Evolutionary conservation across 768 basidiomycete species (phyloP).

Genomic region (Auriscalpium microsporum): DNA sequence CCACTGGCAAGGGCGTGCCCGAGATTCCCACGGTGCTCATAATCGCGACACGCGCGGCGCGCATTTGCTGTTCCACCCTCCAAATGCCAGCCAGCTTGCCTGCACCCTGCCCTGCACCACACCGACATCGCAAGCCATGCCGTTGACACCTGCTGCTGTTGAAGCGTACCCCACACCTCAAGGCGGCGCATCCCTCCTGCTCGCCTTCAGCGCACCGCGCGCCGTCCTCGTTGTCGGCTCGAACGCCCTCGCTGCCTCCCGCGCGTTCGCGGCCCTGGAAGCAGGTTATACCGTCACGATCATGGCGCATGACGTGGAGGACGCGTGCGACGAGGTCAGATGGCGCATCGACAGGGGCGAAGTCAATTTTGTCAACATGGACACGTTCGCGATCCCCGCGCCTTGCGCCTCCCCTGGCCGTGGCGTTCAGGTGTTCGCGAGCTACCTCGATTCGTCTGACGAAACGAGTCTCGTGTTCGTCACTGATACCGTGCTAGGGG

Average conservation of each 20-base stretch:
- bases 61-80: not conserved
- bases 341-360: constrained; percentile 53
- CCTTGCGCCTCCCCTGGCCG: constrained; percentile 19
- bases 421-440: constrained; percentile 40
- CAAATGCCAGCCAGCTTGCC: not conserved
- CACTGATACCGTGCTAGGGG: constrained; percentile 62
- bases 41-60: not conserved
- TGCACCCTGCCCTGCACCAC: not conserved
- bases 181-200: constrained; percentile 65
- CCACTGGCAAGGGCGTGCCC: not conserved
- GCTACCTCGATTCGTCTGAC: constrained; percentile 31
- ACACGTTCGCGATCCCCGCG: constrained; percentile 32
- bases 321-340: constrained; percentile 62
- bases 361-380: constrained; percentile 50
- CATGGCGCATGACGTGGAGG: constrained; percentile 41
- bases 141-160: not conserved
- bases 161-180: constrained; percentile 16
- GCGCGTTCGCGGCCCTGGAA: constrained; percentile 76
- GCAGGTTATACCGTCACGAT: constrained; percentile 67
- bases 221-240: constrained; percentile 69
- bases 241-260: constrained; percentile 72
- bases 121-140: not conserved
- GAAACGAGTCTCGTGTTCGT: constrained; percentile 58
- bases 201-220: constrained; percentile 53
- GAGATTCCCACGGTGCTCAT: not conserved